These are phyloP conservation scores for Mycena epipterygia DNA, from an alignment of 768 basidiomycete genomes.

Conservation along the genomic window DNA sequence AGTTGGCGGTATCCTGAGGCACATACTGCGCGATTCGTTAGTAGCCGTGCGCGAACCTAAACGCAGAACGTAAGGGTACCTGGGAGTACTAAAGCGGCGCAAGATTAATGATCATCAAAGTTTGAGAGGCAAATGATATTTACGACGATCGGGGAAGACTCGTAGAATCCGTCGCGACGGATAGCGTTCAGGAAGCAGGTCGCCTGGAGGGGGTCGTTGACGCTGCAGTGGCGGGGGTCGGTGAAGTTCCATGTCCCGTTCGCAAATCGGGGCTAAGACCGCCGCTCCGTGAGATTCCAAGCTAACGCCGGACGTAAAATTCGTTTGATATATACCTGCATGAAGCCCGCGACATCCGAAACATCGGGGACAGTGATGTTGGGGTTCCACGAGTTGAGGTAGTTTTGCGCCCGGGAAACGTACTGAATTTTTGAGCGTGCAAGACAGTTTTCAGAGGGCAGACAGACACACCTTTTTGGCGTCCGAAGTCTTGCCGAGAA, in stretches of 20 bases:
- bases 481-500: conserved; percentile 64
- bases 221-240: conserved; percentile 76
- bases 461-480: conserved; percentile 57
- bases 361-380: conserved; percentile 65
- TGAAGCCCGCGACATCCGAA: conserved; percentile 66
- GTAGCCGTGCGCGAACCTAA: background rate
- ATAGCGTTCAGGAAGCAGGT: conserved; percentile 72
- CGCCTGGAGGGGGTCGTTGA: conserved; percentile 68
- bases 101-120: background rate
- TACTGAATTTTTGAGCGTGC: conserved; percentile 59
- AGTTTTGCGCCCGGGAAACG: conserved; percentile 66
- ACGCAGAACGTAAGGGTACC: conserved; percentile 46
- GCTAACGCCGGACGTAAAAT: background rate
- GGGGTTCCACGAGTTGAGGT: conserved; percentile 71
- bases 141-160: conserved; percentile 73
- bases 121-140: conserved; percentile 36
- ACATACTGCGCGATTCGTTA: conserved; percentile 59
- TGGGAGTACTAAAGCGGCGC: conserved; percentile 63
- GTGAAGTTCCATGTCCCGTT: conserved; percentile 75
- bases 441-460: background rate
- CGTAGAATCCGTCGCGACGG: conserved; percentile 74
- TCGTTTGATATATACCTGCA: conserved; percentile 62
- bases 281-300: conserved; percentile 1
- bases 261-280: conserved; percentile 63
- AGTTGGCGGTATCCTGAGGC: conserved; percentile 74